Evolutionary conservation across 495 filamentous ascomycete species (phyloP).

Genomic region (Cenococcum geophilum): DNA sequence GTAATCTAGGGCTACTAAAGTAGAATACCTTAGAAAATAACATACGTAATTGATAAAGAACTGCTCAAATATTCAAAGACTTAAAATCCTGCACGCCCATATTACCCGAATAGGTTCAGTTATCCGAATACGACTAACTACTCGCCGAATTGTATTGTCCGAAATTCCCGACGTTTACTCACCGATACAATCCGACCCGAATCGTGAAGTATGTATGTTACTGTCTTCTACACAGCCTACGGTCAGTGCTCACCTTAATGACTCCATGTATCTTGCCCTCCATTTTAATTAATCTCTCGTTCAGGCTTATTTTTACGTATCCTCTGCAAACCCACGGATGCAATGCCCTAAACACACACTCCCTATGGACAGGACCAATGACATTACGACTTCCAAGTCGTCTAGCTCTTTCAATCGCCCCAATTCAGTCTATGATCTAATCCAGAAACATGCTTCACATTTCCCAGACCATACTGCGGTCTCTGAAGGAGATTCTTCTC

Average conservation of each 20-base stretch:
- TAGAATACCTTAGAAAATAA: no score
- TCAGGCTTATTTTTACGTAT: no score
- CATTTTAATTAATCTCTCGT: no score
- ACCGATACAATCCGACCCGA: neutral
- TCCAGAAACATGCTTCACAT: neutral
- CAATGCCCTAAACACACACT: neutral
- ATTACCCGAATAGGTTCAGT: neutral
- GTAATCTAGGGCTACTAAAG: neutral
- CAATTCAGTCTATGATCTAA: neutral
- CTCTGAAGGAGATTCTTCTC: neutral
- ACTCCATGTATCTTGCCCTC: no score
- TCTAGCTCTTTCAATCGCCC: neutral
- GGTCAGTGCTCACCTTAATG: no score
- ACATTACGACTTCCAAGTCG: neutral
- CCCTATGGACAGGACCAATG: neutral
- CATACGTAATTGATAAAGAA: no score
- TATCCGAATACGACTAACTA: neutral
- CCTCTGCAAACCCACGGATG: no score
- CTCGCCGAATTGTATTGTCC: neutral
- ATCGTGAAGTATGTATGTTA: no score
- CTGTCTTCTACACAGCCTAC: no score
- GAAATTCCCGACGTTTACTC: neutral
- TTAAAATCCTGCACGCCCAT: neutral
- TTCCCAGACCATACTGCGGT: neutral
- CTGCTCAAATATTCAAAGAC: no score